A percentile compares a stretch with the other conserved stretches of the same genome.
phyloP scores from a whole-genome alignment of 345 rosid species.

The Heritiera littoralis region DNA sequence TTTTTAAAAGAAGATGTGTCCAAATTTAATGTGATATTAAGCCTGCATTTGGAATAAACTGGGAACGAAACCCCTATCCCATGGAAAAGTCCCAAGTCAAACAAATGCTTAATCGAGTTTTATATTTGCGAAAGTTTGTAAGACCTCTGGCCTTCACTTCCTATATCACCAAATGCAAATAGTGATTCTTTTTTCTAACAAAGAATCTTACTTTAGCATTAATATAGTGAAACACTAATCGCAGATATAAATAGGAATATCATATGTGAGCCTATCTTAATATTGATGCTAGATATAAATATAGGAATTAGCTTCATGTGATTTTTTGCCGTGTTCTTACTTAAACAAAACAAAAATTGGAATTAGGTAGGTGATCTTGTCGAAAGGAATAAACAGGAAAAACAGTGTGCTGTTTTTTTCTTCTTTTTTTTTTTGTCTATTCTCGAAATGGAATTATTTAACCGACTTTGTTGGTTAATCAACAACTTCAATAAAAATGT shows the following conservation, averaged over 20 bases:
- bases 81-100: neutral
- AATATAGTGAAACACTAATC: neutral
- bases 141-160: neutral
- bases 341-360: neutral
- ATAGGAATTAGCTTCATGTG: neutral
- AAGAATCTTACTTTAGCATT: neutral
- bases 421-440: neutral
- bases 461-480: neutral
- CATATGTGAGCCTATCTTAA: neutral
- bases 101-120: neutral
- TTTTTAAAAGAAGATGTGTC: too few relatives aligned
- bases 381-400: neutral
- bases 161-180: neutral
- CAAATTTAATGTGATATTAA: too few relatives aligned
- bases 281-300: too few relatives aligned
- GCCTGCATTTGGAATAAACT: too few relatives aligned
- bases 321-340: neutral
- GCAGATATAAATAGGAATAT: neutral
- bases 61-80: too few relatives aligned
- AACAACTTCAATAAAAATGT: neutral
- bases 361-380: neutral
- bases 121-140: neutral
- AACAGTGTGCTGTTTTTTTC: neutral
- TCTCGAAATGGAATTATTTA: neutral
- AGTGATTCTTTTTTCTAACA: neutral